Evolutionary conservation across 306 rosid species (phyloP).

Genomic region (Prunus kanzakura): DNA sequence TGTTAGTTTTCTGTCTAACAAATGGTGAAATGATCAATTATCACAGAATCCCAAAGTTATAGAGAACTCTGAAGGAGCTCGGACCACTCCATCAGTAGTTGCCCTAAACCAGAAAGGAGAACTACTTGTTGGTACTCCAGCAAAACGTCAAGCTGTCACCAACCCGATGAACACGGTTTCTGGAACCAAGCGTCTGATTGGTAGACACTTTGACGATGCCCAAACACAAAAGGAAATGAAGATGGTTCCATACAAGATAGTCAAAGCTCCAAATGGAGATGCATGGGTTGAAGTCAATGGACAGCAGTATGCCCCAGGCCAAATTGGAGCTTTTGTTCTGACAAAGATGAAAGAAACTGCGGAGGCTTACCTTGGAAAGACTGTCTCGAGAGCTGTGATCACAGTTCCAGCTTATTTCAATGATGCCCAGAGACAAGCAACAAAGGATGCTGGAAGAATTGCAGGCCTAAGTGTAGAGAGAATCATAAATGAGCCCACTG

Average conservation of each 20-base stretch:
- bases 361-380: conserved; percentile 84
- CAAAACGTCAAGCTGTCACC: conserved; percentile 88
- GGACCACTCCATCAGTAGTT: conserved; percentile 90
- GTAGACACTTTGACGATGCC: conserved; percentile 79
- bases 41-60: conserved; percentile 73
- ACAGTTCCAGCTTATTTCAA: conserved; percentile 92
- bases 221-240: conserved; percentile 95
- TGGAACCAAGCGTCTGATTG: conserved; percentile 86
- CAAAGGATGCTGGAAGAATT: conserved; percentile 93
- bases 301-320: conserved; percentile 83
- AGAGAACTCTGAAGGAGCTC: conserved; percentile 81
- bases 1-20: background rate
- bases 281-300: conserved; percentile 96
- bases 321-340: conserved; percentile 79
- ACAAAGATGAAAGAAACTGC: conserved; percentile 96
- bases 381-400: conserved; percentile 69
- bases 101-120: conserved; percentile 91
- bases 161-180: conserved; percentile 80
- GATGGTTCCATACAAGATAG: conserved; percentile 91
- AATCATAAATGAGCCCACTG: conserved; percentile 92
- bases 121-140: conserved; percentile 86
- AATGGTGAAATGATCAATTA: background rate
- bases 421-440: conserved; percentile 84
- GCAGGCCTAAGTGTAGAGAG: conserved; percentile 89
- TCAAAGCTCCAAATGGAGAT: conserved; percentile 87